These are phyloP conservation scores for Zalerion maritima DNA, from an alignment of 495 filamentous ascomycete species.

Conservation along the genomic window DNA sequence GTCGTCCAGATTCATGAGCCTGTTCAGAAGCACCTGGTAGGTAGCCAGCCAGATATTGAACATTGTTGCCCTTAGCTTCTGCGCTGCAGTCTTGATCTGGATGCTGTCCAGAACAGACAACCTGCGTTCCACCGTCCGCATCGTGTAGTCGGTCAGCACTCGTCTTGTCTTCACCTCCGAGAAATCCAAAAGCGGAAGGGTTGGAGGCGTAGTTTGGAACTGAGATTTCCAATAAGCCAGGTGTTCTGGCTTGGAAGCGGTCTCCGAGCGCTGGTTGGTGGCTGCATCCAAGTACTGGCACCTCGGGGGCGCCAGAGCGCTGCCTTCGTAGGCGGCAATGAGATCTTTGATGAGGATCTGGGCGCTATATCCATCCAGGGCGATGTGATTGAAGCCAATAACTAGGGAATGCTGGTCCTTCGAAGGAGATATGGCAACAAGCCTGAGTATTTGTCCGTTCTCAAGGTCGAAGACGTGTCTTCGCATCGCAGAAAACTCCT, in stretches of 20 bases:
- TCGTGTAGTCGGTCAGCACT: too few species aligned
- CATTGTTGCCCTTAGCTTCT: constrained; percentile 12
- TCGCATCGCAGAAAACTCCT: constrained; percentile 4
- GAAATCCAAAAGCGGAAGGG: too few species aligned
- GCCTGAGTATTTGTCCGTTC: constrained; percentile 6
- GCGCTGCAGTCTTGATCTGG: constrained; percentile 14
- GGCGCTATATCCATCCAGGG: constrained; percentile 14
- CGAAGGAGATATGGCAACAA: constrained; percentile 8
- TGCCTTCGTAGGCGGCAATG: constrained; percentile 6
- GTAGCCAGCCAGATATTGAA: constrained; percentile 26
- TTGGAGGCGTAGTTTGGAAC: too few species aligned
- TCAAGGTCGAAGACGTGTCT: constrained; percentile 9
- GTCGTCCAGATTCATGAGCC: constrained; percentile 14
- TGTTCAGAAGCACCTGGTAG: constrained; percentile 17
- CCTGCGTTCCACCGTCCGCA: too few species aligned
- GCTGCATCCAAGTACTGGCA: too few species aligned
- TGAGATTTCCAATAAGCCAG: too few species aligned
- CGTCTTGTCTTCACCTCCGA: too few species aligned
- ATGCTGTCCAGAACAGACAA: too few species aligned
- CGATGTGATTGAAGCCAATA: constrained; percentile 16
- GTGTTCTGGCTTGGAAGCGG: too few species aligned
- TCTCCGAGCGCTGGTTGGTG: too few species aligned
- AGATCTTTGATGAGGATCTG: constrained; percentile 4
- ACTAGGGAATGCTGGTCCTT: constrained; percentile 7
- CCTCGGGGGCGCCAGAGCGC: constrained; percentile 6